phyloP scores from a whole-genome alignment of 2,329 filamentous ascomycete genomes.

The Eutypa lata region DNA sequence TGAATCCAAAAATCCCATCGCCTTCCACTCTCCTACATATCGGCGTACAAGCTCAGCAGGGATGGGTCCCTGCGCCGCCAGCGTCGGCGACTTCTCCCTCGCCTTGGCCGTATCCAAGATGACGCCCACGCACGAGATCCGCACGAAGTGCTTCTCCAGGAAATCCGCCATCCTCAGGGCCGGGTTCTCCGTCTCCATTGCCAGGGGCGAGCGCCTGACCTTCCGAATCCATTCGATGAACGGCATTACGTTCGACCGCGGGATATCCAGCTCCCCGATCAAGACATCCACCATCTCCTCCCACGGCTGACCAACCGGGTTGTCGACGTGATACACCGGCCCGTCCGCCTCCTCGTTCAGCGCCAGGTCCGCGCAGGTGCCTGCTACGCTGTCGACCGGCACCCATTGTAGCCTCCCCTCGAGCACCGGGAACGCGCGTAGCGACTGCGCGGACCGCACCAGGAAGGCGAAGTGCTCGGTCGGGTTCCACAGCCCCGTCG shows the following conservation, averaged over 20 bases:
- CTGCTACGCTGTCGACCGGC: constrained; percentile 35
- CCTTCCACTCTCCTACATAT: constrained; percentile 31
- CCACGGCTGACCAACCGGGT: constrained; percentile 21
- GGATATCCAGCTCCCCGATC: constrained; percentile 6
- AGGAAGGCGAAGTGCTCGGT: constrained; percentile 46
- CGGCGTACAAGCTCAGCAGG: constrained; percentile 24
- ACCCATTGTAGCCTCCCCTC: constrained; percentile 42
- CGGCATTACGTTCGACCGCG: constrained; percentile 12
- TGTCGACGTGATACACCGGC: constrained; percentile 21
- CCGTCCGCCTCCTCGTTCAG: not conserved
- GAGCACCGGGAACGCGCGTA: constrained; percentile 37
- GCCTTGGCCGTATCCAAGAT: constrained; percentile 34
- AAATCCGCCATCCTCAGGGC: constrained; percentile 30
- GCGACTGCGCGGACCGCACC: constrained; percentile 43
- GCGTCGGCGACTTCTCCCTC: constrained; percentile 32
- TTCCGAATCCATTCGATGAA: constrained; percentile 25
- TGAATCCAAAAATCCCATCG: constrained; percentile 6
- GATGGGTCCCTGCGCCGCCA: constrained; percentile 31
- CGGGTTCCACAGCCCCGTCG: constrained; percentile 50
- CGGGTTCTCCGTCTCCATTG: too few relatives aligned
- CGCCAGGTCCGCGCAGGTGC: constrained; percentile 12
- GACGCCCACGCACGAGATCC: constrained; percentile 44
- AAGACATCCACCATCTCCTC: constrained; percentile 4
- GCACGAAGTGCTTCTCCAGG: constrained; percentile 29
- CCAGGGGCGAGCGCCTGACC: too few relatives aligned